A percentile compares a stretch with the other conserved stretches of the same genome.
phyloP scores from a whole-genome alignment of 805 yeast genomes.

The Candida pseudofarinosa region DNA sequence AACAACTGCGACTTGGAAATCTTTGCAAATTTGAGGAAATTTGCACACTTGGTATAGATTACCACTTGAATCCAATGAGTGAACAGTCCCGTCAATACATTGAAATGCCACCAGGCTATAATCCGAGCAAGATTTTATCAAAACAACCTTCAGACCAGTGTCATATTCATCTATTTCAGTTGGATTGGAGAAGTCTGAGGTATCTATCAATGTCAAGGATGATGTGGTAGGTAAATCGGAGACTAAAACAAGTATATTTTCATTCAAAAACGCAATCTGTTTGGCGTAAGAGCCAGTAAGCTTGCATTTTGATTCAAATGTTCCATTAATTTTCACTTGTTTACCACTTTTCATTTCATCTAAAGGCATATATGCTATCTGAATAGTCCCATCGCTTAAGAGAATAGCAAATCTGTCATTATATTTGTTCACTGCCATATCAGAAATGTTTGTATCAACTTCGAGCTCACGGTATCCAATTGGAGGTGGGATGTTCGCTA shows the following conservation, averaged over 20 bases:
- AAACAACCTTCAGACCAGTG: conserved; percentile 47
- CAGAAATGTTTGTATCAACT: conserved; percentile 48
- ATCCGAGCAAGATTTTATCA: conserved; percentile 52
- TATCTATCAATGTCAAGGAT: conserved; percentile 47
- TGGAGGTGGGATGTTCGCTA: conserved; percentile 96
- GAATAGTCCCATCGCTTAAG: conserved; percentile 37
- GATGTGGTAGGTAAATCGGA: conserved; percentile 55
- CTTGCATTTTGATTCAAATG: conserved; percentile 26
- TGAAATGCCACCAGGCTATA: conserved; percentile 53
- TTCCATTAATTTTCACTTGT: conserved; percentile 40
- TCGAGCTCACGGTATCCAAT: conserved; percentile 67
- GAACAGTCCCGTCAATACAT: conserved; percentile 59
- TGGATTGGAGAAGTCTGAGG: conserved; percentile 38
- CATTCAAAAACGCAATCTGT: conserved; percentile 58
- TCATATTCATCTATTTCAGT: conserved; percentile 38
- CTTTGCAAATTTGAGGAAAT: conserved; percentile 71
- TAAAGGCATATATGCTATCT: conserved; percentile 41
- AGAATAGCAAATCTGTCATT: conserved; percentile 59
- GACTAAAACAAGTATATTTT: conserved; percentile 49
- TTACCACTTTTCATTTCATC: conserved; percentile 46
- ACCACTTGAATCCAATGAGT: conserved; percentile 30
- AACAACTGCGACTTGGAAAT: conserved; percentile 41
- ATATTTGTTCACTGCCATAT: conserved; percentile 58
- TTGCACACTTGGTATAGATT: conserved; percentile 36
- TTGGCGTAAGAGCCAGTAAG: conserved; percentile 44